Percentiles rank a stretch among this genome's conserved stretches.
Evolutionary conservation across 2,329 filamentous ascomycete genomes (phyloP).

Genomic region (Paramyrothecium sp.): DNA sequence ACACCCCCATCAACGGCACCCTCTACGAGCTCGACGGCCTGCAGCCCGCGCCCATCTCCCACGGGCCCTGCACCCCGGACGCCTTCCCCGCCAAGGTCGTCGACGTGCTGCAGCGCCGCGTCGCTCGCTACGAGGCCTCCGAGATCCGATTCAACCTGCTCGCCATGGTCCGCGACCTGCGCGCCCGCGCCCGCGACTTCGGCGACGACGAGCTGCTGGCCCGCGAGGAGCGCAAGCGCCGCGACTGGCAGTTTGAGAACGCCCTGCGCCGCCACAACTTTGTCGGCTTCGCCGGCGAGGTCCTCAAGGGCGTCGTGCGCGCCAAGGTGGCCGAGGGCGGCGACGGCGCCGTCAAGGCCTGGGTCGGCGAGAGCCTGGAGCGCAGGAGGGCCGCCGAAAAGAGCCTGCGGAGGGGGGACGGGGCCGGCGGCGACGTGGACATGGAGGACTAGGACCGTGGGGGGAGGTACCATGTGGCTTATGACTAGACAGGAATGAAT

Average conservation of each 20-base stretch:
- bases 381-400: conserved; percentile 45
- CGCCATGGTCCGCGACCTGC: conserved; percentile 83
- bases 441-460: conserved; percentile 35
- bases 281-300: conserved; percentile 88
- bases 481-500: too few species aligned
- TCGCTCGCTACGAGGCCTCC: conserved; percentile 77
- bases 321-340: conserved; percentile 68
- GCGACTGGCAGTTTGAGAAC: conserved; percentile 93
- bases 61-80: conserved; percentile 70
- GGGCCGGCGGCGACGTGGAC: conserved; percentile 35
- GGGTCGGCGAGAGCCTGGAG: conserved; percentile 67
- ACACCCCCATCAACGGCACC: conserved; percentile 74
- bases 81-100: conserved; percentile 81
- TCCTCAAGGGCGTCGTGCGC: conserved; percentile 81
- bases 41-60: conserved; percentile 87
- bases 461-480: conserved; percentile 5
- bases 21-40: conserved; percentile 96
- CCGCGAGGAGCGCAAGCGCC: conserved; percentile 79
- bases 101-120: conserved; percentile 79
- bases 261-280: conserved; percentile 91
- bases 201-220: conserved; percentile 78
- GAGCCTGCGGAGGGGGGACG: conserved; percentile 24
- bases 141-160: conserved; percentile 97
- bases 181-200: conserved; percentile 73
- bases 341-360: conserved; percentile 64